Base-by-base conservation (phyloP, 192 early-diverging fungal genomes). In the Backusella psychrophila region DNA sequence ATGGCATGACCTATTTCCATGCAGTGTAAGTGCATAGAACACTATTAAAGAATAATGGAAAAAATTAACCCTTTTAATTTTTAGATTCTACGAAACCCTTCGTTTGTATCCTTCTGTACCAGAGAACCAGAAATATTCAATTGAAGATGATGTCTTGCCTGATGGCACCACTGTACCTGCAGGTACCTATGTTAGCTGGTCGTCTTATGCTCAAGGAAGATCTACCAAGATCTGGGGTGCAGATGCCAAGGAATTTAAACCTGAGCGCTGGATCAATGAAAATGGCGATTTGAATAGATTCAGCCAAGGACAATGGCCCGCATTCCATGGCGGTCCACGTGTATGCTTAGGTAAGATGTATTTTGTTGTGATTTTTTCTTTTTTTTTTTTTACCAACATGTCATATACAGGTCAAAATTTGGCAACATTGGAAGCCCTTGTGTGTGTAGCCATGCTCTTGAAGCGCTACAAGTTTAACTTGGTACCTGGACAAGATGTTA, bases 61-160 rank as follows among this genome's bases (percentile, higher is more conserved):
- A 29, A n/a, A 31, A 1, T 31, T 0, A 31, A 31, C 31, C 31
- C n/a, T n/a, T 31, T 31, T 31, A 1, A 31, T 1, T 17, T 86
- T 34, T 52, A 77, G 56, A 33, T 75, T 78, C 39, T 76, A 41
- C 26, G 93, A 94, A 81, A 79, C 85, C 9, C 71, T 93, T 23
- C 83, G 93, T 6, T 73, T 93, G 19, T 86, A 90, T 78, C 92
- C 93, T 36, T 80, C 87, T 23, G 90, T 94, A 8, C 93, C 92
- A 5, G 38, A 33, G 1, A 85, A 92, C 49, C 34, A 76, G 11
- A 92, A 90, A 78, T 74, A 79, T 34, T 82, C 87, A 5, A 53
- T 89, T 19, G 63, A 84, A 1, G 90, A 93, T 46, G 84, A 85
- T 36, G 73, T 90, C 14, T 80, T 89, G 12, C 92, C 92, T 17